These are phyloP conservation scores for Aspergillus ibericus DNA, from an alignment of 2,329 filamentous ascomycete genomes.

Conservation along the genomic window DNA sequence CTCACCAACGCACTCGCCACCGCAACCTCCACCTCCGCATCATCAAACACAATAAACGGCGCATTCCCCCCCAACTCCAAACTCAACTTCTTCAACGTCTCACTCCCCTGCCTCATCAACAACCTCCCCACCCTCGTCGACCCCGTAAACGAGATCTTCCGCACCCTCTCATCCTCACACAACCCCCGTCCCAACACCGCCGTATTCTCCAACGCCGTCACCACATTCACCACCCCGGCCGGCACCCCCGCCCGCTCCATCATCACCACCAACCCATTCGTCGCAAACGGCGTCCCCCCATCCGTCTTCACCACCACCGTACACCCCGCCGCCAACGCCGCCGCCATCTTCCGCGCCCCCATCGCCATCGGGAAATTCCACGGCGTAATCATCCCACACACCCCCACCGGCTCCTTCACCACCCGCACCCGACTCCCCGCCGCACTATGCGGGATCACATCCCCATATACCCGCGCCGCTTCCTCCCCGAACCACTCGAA, in stretches of 20 bases:
- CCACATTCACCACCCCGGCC: slow-evolving; percentile 79
- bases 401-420: slow-evolving; percentile 63
- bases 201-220: slow-evolving; percentile 76
- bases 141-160: slow-evolving; percentile 93
- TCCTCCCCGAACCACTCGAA: slow-evolving; percentile 63
- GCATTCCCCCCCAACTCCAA: slow-evolving; percentile 92
- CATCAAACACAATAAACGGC: slow-evolving; percentile 92
- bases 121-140: slow-evolving; percentile 63
- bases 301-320: slow-evolving; percentile 88
- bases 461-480: slow-evolving; percentile 55
- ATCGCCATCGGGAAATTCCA: slow-evolving; percentile 60
- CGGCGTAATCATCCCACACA: slow-evolving; percentile 65
- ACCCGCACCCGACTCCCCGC: slow-evolving; percentile 59
- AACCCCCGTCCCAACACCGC: slow-evolving; percentile 61
- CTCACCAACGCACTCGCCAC: slow-evolving; percentile 75
- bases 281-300: slow-evolving; percentile 83
- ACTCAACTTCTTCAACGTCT: slow-evolving; percentile 76
- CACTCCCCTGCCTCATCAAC: slow-evolving; percentile 82
- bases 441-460: slow-evolving; percentile 57
- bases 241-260: slow-evolving; percentile 82
- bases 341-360: slow-evolving; percentile 48
- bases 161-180: slow-evolving; percentile 56
- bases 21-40: slow-evolving; percentile 73
- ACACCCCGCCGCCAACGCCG: slow-evolving; percentile 78
- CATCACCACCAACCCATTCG: slow-evolving; percentile 78